phyloP scores from a whole-genome alignment of 1,139 yeast species.

The Candida sanyaensis region DNA sequence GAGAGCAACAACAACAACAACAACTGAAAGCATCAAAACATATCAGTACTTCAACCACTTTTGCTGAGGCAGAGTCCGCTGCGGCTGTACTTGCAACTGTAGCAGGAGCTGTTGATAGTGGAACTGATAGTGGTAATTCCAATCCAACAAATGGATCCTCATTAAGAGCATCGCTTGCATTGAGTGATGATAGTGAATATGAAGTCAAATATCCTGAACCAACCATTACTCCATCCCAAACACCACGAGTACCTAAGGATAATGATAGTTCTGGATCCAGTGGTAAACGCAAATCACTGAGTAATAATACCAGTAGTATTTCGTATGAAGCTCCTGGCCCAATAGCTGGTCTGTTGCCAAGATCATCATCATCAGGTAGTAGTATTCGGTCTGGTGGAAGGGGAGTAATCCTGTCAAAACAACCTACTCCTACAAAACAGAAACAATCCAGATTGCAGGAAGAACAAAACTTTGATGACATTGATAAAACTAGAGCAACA shows the following conservation, averaged over 20 bases:
- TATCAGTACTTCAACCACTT: conserved; percentile 8
- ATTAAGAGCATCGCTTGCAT: conserved; percentile 8
- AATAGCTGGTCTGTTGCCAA: conserved; percentile 12
- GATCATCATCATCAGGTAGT: conserved; percentile 6
- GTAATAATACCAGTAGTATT: conserved; percentile 1
- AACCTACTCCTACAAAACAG: background rate
- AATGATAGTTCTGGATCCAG: conserved; percentile 5
- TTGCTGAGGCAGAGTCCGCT: conserved; percentile 1
- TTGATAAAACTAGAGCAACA: background rate
- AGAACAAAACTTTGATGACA: conserved; percentile 3
- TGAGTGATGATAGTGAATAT: conserved; percentile 18
- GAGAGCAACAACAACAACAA: background rate
- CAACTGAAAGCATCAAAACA: conserved; percentile 4
- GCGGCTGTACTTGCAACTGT: conserved; percentile 1
- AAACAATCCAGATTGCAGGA: conserved; percentile 2
- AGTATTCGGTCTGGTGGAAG: background rate
- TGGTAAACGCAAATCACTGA: conserved; percentile 1
- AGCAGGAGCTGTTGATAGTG: background rate
- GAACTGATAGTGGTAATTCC: background rate
- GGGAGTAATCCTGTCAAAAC: background rate
- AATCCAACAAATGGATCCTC: conserved; percentile 9
- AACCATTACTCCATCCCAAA: conserved; percentile 13
- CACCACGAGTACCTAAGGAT: conserved; percentile 9
- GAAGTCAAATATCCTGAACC: conserved; percentile 15
- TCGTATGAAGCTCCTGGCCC: conserved; percentile 7